Base-by-base conservation (phyloP, 495 filamentous ascomycete species). In the Aspergillus campestris region DNA sequence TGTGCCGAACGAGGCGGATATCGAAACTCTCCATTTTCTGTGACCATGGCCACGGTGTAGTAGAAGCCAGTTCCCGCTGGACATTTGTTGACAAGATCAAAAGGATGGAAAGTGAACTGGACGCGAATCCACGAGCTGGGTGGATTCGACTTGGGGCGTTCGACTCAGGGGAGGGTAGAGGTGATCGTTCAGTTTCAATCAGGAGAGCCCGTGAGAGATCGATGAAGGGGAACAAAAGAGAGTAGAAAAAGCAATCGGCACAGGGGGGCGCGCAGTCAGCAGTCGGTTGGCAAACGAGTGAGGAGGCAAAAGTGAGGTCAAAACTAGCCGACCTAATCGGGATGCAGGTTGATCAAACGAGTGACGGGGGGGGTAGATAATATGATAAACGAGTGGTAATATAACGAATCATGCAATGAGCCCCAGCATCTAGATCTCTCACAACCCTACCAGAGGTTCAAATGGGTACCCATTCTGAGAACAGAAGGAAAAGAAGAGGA, bases 31-130 rank as follows among this genome's bases (percentile, higher is more conserved):
- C 58, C 66, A 69, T 65, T 64, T 63, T 60, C 65, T 64, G 67
- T 73, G 69, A 69, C 69, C 69, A 73, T 73, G 65, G 69, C 66
- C 69, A 71, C 69, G 58, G 60, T 43, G 42, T 59, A 52, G 55
- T 56, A 53, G 56, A 47, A 63, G 56, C 57, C 61, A 68, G 63
- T 57, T 58, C 66, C 52, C 57, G 66, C 57, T 68, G 65, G 64
- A 70, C 69, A 72, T 72, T 72, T 60, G 65, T 69, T 60, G 56
- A 53, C 50, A 31, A 44, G 40, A 37, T 30, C 35, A 38, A 36
- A 18, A 42, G n/a, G 31, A 49, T 41, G 18, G 45, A 12, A 33
- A 39, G 24, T 13, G 35, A 30, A 42, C 30, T 24, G 44, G 40
- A 37, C 36, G 45, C 30, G 30, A 49, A 38, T 45, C 33, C 43